phyloP scores from a whole-genome alignment of 148 eudicot species.

The Rheum nobile region DNA sequence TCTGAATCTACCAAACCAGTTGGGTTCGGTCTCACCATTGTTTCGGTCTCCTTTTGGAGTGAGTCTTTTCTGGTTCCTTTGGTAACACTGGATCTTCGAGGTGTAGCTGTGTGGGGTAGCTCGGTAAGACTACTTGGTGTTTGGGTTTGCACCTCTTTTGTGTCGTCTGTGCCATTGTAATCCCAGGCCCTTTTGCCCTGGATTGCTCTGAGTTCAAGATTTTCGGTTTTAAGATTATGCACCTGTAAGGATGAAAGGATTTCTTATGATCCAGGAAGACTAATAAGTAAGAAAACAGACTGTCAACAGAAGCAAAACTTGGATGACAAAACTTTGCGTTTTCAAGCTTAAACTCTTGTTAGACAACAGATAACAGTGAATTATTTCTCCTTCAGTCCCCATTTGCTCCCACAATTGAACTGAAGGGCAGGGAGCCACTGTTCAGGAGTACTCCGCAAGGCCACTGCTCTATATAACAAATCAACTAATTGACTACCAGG shows the following conservation, averaged over 20 bases:
- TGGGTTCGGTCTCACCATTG: constrained; percentile 5
- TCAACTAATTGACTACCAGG: neutral
- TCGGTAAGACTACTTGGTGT: neutral
- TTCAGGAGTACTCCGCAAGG: too few relatives aligned
- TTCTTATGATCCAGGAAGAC: neutral
- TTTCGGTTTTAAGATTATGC: constrained; percentile 37
- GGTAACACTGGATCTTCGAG: neutral
- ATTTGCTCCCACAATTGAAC: too few relatives aligned
- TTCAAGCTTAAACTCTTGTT: neutral
- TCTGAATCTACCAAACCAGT: constrained; percentile 6
- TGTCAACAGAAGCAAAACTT: neutral
- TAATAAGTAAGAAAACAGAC: neutral
- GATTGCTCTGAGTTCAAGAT: constrained; percentile 37
- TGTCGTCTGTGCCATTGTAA: constrained; percentile 8
- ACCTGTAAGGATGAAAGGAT: constrained; percentile 28
- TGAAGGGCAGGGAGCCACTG: too few relatives aligned
- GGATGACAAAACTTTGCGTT: neutral
- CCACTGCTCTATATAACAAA: neutral
- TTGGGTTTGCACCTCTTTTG: constrained; percentile 5
- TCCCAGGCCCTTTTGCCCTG: constrained; percentile 33
- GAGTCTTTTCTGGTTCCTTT: constrained; percentile 6
- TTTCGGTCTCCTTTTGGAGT: neutral
- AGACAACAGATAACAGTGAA: neutral
- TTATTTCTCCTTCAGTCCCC: too few relatives aligned
- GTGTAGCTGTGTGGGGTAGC: neutral